Base-by-base conservation (phyloP, 495 filamentous ascomycete species). In the Oleoguttula mirabilis region DNA sequence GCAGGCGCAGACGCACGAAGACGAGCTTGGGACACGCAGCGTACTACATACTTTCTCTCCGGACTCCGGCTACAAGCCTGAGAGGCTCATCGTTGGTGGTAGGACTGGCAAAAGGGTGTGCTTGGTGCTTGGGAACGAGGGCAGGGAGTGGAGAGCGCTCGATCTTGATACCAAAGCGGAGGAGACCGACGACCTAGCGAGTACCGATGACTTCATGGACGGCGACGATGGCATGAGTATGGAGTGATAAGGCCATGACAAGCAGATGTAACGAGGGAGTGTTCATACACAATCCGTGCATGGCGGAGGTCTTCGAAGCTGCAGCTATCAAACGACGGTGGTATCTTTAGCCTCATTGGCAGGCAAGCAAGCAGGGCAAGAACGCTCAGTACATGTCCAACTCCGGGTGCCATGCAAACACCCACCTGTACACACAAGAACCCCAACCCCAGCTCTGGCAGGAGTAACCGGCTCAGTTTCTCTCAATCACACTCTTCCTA, bases 71-170 rank as follows among this genome's bases (percentile, higher is more conserved):
- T 64, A 62, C 38, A 27, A 19, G 32, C 58, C 61, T 7, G 23
- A 52, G 16, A 49, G 43, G 21, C 10, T 64, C n/a, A 37, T 48
- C 1, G 52, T 63, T 10, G 61, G 61, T 41, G 61, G 60, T 10
- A 33, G 61, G 11, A 47, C 27, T 16, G 43, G 47, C 5, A 36
- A 55, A 32, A 45, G 44, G 15, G 60, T 61, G 3, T 45, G 56
- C 5, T 28, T 56, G 14, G 58, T 61, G 12, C 32, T 62, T 22
- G 59, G 48, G 0, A 41, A 47, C n/a, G 58, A 58, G 31, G 27
- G 40, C 11, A 56, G 46, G 47, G 32, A 44, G 31, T 62, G 54
- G 41, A 39, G 39, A 36, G 48, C 60, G 19, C 43, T 61, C 14
- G 58, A 61, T 55, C 33, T 62, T 23, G 55, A 41, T 5, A 17